Evolutionary conservation across 805 yeast genomes (phyloP), one percentile per base, ranked within the genome.

Genomic region (Candida silvicultrix): DNA sequence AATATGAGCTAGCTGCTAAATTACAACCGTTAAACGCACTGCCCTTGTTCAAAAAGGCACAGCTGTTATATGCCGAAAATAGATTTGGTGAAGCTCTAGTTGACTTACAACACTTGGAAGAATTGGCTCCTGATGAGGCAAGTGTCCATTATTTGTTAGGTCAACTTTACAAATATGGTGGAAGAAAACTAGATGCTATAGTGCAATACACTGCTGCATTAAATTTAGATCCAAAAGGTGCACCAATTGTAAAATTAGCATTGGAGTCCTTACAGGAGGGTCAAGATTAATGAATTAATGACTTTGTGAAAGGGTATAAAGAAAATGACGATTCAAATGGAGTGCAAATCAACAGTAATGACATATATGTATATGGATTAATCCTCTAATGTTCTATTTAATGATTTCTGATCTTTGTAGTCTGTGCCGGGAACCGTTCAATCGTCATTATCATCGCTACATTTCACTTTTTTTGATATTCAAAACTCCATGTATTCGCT

Each of bases 51-150:
- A 89, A 89, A 58, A 85, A 85, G 64, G 97, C 96, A 0, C 94
- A 92, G 56, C 68, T 86, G 18, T 68, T 89, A 42, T 81, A 86
- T 51, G 68, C 84, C 3, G 71, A 87, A 75, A 85, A 83, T 49
- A 76, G 80, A 49, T 89, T 80, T 59, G 78, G 78, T 22, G 80
- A 75, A 43, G 95, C 98, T 0, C 67, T 89, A 47, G 74, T 72
- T 35, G 86, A 81, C 59, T 85, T 94, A 59, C 89, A 86, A 57
- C 71, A 74, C 41, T 74, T 94, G 45, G 79, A 77, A 51, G 76
- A 78, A 23, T 66, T 88, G 45, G 96, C 95, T 0, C 97, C 99
- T 0, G 95, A 92, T 62, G 98, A 92, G 62, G 95, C 97, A 0
- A 82, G 88, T 44, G 96, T 92, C 23, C 98, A 92, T 64, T 89